Conservation (phyloP, 2,329 filamentous ascomycete species). For the Claviceps arundinis region DNA sequence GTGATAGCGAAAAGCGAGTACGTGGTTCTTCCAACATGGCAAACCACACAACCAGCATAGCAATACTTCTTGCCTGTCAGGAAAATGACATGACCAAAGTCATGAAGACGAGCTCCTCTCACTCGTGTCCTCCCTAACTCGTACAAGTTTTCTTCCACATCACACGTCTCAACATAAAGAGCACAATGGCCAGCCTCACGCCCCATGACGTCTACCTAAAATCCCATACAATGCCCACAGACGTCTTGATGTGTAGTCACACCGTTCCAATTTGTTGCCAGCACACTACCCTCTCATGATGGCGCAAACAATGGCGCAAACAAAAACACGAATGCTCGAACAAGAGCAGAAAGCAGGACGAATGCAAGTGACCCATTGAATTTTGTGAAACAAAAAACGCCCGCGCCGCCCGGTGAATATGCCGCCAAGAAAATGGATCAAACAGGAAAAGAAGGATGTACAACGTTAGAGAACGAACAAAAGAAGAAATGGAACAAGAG, state of each 20-base stretch:
- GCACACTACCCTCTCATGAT: neutral
- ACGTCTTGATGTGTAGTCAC: neutral
- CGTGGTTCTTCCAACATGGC: too few relatives aligned
- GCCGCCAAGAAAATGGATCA: neutral
- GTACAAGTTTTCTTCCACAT: neutral
- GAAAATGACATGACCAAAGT: neutral
- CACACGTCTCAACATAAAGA: neutral
- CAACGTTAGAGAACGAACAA: too few relatives aligned
- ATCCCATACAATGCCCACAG: neutral
- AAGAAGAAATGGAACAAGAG: neutral
- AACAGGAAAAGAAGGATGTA: neutral
- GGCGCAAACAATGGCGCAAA: too few relatives aligned
- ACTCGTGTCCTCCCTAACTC: neutral
- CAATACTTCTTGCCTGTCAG: too few relatives aligned
- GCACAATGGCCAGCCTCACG: neutral
- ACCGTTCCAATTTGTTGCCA: neutral
- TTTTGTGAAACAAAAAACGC: neutral
- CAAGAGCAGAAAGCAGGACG: neutral
- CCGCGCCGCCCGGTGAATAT: conserved; percentile 2
- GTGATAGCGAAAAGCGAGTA: too few relatives aligned
- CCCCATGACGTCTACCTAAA: neutral
- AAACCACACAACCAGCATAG: too few relatives aligned
- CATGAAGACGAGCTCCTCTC: neutral
- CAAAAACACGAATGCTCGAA: neutral
- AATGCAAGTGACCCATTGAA: neutral